Evolutionary conservation across 768 basidiomycete genomes (phyloP).

Genomic region (Steccherinum ochraceum): DNA sequence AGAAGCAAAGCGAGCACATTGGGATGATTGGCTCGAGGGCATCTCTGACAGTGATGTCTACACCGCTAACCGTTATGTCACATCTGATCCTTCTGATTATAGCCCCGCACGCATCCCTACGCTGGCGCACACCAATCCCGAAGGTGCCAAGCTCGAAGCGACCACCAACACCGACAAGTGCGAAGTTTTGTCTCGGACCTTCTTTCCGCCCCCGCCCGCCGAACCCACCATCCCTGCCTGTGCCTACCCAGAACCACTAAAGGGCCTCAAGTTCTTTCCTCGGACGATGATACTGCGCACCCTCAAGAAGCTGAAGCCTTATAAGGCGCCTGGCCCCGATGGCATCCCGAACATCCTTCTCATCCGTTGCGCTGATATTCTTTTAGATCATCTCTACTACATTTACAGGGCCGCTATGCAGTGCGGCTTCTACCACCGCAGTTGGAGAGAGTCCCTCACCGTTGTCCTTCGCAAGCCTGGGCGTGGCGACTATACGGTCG

Average conservation of each 20-base stretch:
- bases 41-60: not conserved
- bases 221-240: not conserved
- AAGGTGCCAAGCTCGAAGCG: conserved; percentile 2
- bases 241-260: conserved; percentile 8
- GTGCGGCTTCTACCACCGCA: conserved; percentile 6
- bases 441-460: conserved; percentile 21
- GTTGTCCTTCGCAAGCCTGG: conserved; percentile 31
- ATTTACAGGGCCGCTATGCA: conserved; percentile 14
- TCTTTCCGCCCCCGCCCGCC: conserved; percentile 18
- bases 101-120: not conserved
- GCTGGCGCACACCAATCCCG: not conserved
- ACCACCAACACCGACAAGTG: conserved; percentile 18
- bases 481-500: conserved; percentile 23
- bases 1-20: not conserved
- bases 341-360: conserved; percentile 18
- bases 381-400: conserved; percentile 9
- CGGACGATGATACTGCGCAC: conserved; percentile 9
- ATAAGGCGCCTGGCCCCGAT: conserved; percentile 20
- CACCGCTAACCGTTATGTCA: not conserved
- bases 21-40: not conserved
- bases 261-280: not conserved
- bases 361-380: conserved; percentile 6
- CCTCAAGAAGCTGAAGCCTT: conserved; percentile 8
- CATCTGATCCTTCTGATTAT: not conserved
- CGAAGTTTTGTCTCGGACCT: conserved; percentile 10